phyloP scores from a whole-genome alignment of 2,329 filamentous ascomycete genomes.

The Sodiomyces alkalinus region DNA sequence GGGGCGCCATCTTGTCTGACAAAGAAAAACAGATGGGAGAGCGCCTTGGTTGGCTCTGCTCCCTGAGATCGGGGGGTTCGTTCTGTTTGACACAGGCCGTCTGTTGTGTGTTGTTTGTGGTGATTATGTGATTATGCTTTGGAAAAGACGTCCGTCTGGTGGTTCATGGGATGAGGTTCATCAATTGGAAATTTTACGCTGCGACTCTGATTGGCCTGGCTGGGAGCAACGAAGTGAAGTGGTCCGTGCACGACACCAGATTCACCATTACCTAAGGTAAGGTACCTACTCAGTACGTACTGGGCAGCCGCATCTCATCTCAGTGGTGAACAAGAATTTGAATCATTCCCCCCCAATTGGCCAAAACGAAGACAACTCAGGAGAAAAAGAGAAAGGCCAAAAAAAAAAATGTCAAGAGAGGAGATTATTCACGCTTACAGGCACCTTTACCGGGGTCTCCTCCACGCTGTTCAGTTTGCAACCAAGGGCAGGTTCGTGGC shows the following conservation, averaged over 20 bases:
- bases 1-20: constrained; percentile 7
- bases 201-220: too few species aligned
- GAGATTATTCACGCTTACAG: constrained; percentile 53
- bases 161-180: constrained; percentile 1
- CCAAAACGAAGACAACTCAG: too few species aligned
- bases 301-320: too few species aligned
- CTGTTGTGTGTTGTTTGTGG: background rate
- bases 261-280: too few species aligned
- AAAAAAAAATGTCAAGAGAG: constrained; percentile 14
- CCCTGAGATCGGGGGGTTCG: background rate
- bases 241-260: too few species aligned
- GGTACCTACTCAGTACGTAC: too few species aligned
- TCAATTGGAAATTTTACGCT: constrained; percentile 7
- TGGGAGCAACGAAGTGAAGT: too few species aligned
- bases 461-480: constrained; percentile 60
- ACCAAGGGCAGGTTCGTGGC: constrained; percentile 50
- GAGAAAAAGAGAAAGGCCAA: background rate
- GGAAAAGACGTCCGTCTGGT: background rate
- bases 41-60: background rate
- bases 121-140: background rate
- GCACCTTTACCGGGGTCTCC: constrained; percentile 46
- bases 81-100: too few species aligned
- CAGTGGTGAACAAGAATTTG: too few species aligned
- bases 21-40: background rate
- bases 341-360: too few species aligned